Percentiles rank a stretch among this genome's conserved stretches.
Evolutionary conservation across 805 yeast species (phyloP).

Genomic region (Saccharomyces mikatae): DNA sequence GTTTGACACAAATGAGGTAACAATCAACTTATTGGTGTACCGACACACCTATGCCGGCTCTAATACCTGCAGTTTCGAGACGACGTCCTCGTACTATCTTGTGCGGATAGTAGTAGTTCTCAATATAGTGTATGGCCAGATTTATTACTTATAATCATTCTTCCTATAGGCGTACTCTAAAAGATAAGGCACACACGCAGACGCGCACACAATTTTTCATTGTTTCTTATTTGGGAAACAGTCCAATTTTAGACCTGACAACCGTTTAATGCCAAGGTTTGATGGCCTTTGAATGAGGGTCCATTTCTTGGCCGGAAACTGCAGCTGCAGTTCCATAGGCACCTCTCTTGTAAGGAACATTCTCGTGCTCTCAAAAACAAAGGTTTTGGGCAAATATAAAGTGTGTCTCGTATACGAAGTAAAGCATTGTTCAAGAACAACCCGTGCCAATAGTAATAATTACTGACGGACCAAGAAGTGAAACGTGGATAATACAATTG

Average conservation of each 20-base stretch:
- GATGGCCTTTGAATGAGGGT: not conserved
- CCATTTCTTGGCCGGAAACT: not conserved
- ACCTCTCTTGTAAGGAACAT: not conserved
- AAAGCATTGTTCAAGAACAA: not conserved
- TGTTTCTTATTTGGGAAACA: not conserved
- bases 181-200: not conserved
- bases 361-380: not conserved
- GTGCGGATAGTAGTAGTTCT: not conserved
- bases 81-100: not conserved
- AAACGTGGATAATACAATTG: not conserved
- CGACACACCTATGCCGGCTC: not conserved
- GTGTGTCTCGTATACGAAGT: not conserved
- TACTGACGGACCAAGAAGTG: not conserved
- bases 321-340: not conserved
- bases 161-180: not conserved
- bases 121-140: not conserved
- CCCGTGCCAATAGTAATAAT: not conserved
- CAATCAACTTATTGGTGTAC: not conserved
- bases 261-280: not conserved
- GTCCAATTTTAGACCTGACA: not conserved
- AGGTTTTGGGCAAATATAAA: not conserved
- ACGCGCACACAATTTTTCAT: not conserved
- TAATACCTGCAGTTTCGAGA: not conserved
- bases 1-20: not conserved
- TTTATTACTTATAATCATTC: not conserved